phyloP scores from a whole-genome alignment of 2,329 filamentous ascomycete species.

The Aschersonia sp. region DNA sequence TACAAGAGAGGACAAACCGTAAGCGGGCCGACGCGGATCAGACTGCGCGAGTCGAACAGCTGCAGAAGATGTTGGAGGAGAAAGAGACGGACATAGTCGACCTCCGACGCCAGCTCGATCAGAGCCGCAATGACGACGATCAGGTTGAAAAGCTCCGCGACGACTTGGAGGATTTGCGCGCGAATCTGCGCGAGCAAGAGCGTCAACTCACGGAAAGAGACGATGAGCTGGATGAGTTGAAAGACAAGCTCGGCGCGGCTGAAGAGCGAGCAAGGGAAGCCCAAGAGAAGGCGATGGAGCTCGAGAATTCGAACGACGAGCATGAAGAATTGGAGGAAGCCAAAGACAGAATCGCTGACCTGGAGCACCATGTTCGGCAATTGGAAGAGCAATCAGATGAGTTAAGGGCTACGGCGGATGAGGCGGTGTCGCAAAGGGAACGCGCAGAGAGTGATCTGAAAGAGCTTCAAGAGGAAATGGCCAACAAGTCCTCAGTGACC shows the following conservation, averaged over 20 bases:
- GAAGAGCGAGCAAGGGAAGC: constrained; percentile 45
- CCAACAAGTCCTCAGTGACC: constrained; percentile 63
- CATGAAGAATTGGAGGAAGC: constrained; percentile 40
- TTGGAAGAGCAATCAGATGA: constrained; percentile 41
- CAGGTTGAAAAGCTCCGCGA: constrained; percentile 55
- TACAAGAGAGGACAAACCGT: constrained; percentile 68
- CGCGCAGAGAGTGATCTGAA: constrained; percentile 45
- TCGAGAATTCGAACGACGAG: constrained; percentile 40
- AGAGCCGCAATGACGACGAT: constrained; percentile 39
- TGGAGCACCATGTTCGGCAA: constrained; percentile 38
- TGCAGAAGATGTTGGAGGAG: constrained; percentile 42
- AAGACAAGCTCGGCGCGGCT: constrained; percentile 31
- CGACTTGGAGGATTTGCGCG: constrained; percentile 62
- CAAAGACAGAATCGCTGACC: constrained; percentile 41
- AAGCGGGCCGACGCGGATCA: constrained; percentile 60
- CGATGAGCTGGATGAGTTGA: constrained; percentile 57
- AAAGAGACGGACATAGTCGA: constrained; percentile 47
- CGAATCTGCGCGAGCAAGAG: constrained; percentile 62
- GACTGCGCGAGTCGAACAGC: constrained; percentile 41
- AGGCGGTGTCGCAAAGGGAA: constrained; percentile 38
- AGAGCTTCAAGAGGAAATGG: constrained; percentile 61
- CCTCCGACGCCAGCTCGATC: constrained; percentile 43
- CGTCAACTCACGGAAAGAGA: constrained; percentile 58
- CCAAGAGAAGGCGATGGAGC: constrained; percentile 32
- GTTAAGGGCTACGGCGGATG: constrained; percentile 36